These are phyloP conservation scores for Pichia gijzeniarum DNA, from an alignment of 805 yeast genomes.

Conservation along the genomic window DNA sequence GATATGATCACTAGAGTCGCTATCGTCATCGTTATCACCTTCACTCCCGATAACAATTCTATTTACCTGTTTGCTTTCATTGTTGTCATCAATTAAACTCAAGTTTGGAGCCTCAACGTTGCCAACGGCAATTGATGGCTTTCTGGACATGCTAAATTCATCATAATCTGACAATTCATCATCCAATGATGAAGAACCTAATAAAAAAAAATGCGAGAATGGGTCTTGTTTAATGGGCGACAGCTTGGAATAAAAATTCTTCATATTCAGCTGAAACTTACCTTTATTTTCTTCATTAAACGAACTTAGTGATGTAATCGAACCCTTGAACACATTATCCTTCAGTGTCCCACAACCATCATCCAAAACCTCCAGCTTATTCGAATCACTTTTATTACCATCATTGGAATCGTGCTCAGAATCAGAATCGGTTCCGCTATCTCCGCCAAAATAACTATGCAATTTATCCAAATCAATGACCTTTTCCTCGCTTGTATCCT, in stretches of 20 bases:
- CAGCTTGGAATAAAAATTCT: constrained; percentile 11
- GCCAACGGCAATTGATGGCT: neutral
- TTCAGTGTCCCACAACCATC: constrained; percentile 1
- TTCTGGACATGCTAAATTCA: constrained; percentile 4
- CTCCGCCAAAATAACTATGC: constrained; percentile 28
- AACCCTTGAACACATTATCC: constrained; percentile 10
- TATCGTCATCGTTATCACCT: too few relatives aligned
- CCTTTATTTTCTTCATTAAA: constrained; percentile 17
- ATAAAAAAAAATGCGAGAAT: constrained; percentile 15
- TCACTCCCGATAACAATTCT: neutral
- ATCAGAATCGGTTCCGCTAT: constrained; percentile 13
- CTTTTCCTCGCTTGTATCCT: constrained; percentile 19
- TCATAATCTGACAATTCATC: constrained; percentile 3
- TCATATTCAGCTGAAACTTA: constrained; percentile 14
- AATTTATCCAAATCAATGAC: constrained; percentile 26
- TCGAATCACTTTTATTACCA: neutral
- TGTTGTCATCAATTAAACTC: too few relatives aligned
- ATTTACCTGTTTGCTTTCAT: too few relatives aligned
- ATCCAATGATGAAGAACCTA: constrained; percentile 1
- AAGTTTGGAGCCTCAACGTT: neutral
- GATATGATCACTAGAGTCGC: constrained; percentile 3
- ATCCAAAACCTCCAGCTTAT: neutral
- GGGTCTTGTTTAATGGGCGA: constrained; percentile 10
- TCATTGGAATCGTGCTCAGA: constrained; percentile 12
- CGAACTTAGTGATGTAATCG: constrained; percentile 16